phyloP scores from a whole-genome alignment of 495 filamentous ascomycete genomes.

The Gamarada debralockiae region DNA sequence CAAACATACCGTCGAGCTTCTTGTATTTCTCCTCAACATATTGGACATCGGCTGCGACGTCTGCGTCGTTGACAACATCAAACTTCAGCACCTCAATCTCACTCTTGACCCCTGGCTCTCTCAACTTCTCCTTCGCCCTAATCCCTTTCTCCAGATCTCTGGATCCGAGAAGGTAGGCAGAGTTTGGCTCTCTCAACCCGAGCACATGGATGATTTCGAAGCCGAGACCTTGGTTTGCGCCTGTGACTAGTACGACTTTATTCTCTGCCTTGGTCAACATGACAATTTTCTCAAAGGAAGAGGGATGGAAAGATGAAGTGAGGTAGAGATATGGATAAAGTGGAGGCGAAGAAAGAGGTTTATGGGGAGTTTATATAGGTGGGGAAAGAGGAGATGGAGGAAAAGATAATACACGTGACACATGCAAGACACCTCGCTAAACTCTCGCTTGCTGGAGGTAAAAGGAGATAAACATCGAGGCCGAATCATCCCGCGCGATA shows the following conservation, averaged over 20 bases:
- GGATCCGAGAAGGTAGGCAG: conserved; percentile 29
- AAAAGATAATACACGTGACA: no score
- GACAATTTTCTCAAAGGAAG: no score
- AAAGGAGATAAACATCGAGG: no score
- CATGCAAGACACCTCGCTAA: no score
- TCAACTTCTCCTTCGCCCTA: conserved; percentile 19
- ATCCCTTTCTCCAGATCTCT: conserved; percentile 20
- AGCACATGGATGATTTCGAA: conserved; percentile 30
- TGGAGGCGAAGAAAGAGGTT: no score
- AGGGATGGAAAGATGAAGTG: no score
- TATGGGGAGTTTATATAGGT: no score
- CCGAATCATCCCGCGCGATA: no score
- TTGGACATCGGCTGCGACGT: conserved; percentile 33
- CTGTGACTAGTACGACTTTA: conserved; percentile 33
- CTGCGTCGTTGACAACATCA: conserved; percentile 28
- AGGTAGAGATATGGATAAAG: no score
- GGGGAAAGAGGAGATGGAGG: no score
- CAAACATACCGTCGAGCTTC: conserved; percentile 33
- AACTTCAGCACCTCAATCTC: conserved; percentile 27
- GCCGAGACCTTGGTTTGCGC: conserved; percentile 35
- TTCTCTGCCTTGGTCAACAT: no score
- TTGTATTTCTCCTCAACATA: conserved; percentile 44
- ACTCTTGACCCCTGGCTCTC: conserved; percentile 19
- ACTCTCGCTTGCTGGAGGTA: no score
- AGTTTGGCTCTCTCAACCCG: conserved; percentile 22